A percentile compares a stretch with the other conserved stretches of the same genome.
Conservation (phyloP, 257 asterid species). For the Ballota nigra region DNA sequence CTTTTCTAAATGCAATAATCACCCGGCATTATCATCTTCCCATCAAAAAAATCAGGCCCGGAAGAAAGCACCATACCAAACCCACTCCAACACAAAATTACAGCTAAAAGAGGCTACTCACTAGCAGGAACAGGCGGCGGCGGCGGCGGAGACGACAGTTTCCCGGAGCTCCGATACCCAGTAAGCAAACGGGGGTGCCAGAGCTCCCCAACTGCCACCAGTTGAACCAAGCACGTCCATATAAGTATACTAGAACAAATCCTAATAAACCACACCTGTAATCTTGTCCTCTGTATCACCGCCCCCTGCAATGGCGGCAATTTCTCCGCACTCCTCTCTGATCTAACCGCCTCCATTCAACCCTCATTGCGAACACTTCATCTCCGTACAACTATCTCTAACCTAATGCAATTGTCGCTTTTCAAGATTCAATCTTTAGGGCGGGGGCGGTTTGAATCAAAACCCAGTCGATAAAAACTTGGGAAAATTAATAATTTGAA, state of each 20-base stretch:
- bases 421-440: slow-evolving; percentile 30
- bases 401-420: too few relatives aligned
- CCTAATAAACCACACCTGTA: slow-evolving; percentile 87
- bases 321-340: slow-evolving; percentile 44
- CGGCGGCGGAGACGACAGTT: slow-evolving; percentile 36
- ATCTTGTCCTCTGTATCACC: slow-evolving; percentile 62
- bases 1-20: background rate
- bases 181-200: slow-evolving; percentile 70
- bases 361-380: slow-evolving; percentile 52
- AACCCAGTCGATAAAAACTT: slow-evolving; percentile 17
- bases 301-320: slow-evolving; percentile 55
- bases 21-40: background rate
- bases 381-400: slow-evolving; percentile 31
- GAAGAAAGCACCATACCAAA: background rate
- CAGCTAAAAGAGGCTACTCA: slow-evolving; percentile 44
- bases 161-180: slow-evolving; percentile 41
- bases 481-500: background rate
- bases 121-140: slow-evolving; percentile 50
- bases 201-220: slow-evolving; percentile 71
- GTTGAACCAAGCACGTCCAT: slow-evolving; percentile 95
- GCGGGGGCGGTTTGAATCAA: slow-evolving; percentile 24
- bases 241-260: slow-evolving; percentile 82
- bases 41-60: background rate
- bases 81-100: slow-evolving; percentile 13
- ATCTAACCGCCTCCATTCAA: slow-evolving; percentile 54